phyloP scores from a whole-genome alignment of 306 rosid species.

The Vicia villosa region DNA sequence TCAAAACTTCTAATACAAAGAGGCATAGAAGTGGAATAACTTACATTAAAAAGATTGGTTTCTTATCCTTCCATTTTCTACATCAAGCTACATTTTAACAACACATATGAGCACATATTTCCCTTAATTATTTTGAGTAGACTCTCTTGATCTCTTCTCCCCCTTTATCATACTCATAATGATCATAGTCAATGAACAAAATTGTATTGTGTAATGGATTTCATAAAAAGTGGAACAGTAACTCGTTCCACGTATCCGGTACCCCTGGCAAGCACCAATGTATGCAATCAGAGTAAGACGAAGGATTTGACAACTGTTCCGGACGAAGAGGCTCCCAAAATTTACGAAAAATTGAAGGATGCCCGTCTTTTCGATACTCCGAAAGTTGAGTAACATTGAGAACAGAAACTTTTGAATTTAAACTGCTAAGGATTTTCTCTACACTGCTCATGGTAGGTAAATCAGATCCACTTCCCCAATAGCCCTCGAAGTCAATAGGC shows the following conservation, averaged over 20 bases:
- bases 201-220: background rate
- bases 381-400: slow-evolving; percentile 90
- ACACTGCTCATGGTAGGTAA: slow-evolving; percentile 70
- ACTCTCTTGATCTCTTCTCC: background rate
- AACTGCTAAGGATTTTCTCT: slow-evolving; percentile 59
- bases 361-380: slow-evolving; percentile 91
- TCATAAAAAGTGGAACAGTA: slow-evolving; percentile 72
- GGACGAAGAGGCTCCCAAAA: slow-evolving; percentile 87
- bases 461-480: slow-evolving; percentile 99
- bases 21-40: background rate
- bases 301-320: slow-evolving; percentile 71
- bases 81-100: too few species aligned
- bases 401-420: slow-evolving; percentile 72
- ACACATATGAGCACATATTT: too few species aligned
- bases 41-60: slow-evolving; percentile 19
- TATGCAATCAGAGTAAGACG: slow-evolving; percentile 91
- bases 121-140: too few species aligned
- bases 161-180: slow-evolving; percentile 8
- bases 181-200: slow-evolving; percentile 19
- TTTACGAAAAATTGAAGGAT: slow-evolving; percentile 89
- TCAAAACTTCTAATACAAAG: background rate
- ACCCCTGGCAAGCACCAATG: slow-evolving; percentile 99
- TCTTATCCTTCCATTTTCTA: slow-evolving; percentile 4
- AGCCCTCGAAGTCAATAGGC: slow-evolving; percentile 65
- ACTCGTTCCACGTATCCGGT: slow-evolving; percentile 95